Evolutionary conservation across 2,329 filamentous ascomycete species (phyloP).

Genomic region (Colletotrichum filicis): DNA sequence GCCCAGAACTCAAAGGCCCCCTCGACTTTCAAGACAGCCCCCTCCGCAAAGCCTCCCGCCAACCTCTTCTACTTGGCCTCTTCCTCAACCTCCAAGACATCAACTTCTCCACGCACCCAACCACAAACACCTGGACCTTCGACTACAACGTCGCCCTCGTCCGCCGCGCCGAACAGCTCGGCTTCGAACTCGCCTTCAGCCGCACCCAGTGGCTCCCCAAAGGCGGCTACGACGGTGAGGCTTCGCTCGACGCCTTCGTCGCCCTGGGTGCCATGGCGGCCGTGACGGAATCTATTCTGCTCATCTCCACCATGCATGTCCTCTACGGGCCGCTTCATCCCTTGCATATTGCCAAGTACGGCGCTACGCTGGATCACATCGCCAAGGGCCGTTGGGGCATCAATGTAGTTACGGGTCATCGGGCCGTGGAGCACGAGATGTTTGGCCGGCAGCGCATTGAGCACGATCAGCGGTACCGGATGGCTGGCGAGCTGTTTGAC

Average conservation of each 20-base stretch:
- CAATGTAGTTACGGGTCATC: constrained; percentile 8
- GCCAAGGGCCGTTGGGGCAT: constrained; percentile 15
- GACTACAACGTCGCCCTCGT: constrained; percentile 14
- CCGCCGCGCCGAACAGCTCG: neutral
- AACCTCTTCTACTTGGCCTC: constrained; percentile 16
- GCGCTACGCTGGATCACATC: constrained; percentile 1
- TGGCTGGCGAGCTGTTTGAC: constrained; percentile 63
- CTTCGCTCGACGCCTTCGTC: constrained; percentile 9
- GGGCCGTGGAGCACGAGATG: constrained; percentile 11
- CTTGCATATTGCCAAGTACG: constrained; percentile 18
- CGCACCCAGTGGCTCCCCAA: constrained; percentile 16
- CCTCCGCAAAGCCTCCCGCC: neutral
- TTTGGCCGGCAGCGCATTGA: constrained; percentile 11
- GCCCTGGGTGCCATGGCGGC: constrained; percentile 14
- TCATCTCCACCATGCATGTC: constrained; percentile 20
- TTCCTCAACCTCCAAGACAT: constrained; percentile 21
- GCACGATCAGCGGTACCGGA: neutral
- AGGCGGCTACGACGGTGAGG: constrained; percentile 14
- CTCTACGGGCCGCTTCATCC: constrained; percentile 16
- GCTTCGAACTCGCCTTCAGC: constrained; percentile 16
- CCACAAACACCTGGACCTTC: neutral
- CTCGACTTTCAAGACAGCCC: constrained; percentile 15
- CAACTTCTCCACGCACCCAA: constrained; percentile 9
- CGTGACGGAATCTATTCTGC: neutral
- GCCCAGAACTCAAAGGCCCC: constrained; percentile 8